phyloP scores from a whole-genome alignment of 768 basidiomycete species.

The Mycena vulgaris region DNA sequence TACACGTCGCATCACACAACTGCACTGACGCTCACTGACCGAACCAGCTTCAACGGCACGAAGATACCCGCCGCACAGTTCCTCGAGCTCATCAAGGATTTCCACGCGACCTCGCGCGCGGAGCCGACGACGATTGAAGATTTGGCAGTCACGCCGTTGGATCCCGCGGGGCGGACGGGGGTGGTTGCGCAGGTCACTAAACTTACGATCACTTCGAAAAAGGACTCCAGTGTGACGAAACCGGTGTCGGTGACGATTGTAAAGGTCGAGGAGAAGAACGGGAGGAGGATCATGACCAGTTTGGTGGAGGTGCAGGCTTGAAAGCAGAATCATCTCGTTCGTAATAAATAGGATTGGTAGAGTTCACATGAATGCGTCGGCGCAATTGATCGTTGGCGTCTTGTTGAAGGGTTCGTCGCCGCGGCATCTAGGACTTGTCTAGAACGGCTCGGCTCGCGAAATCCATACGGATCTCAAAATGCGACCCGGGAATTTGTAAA shows the following conservation, averaged over 20 bases:
- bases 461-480: too few species aligned
- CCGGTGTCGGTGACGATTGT: conserved; percentile 11
- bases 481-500: too few species aligned
- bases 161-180: conserved; percentile 6
- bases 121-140: conserved; percentile 17
- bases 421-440: too few species aligned
- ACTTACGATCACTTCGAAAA: conserved; percentile 15
- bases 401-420: too few species aligned
- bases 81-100: conserved; percentile 20
- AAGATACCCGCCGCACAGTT: conserved; percentile 4
- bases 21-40: background rate
- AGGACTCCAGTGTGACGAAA: conserved; percentile 1
- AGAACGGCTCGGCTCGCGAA: too few species aligned
- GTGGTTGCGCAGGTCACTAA: conserved; percentile 23
- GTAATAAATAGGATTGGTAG: too few species aligned
- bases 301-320: conserved; percentile 16
- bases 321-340: too few species aligned
- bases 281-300: conserved; percentile 19
- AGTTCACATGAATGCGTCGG: too few species aligned
- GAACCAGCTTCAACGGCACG: conserved; percentile 20
- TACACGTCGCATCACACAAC: background rate
- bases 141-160: conserved; percentile 14
- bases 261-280: conserved; percentile 28
- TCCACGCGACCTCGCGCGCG: conserved; percentile 11
- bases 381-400: too few species aligned